Evolutionary conservation across 352 stramenopile species (phyloP), one percentile per base, ranked within the genome.

Genomic region (Phytophthora ramorum): DNA sequence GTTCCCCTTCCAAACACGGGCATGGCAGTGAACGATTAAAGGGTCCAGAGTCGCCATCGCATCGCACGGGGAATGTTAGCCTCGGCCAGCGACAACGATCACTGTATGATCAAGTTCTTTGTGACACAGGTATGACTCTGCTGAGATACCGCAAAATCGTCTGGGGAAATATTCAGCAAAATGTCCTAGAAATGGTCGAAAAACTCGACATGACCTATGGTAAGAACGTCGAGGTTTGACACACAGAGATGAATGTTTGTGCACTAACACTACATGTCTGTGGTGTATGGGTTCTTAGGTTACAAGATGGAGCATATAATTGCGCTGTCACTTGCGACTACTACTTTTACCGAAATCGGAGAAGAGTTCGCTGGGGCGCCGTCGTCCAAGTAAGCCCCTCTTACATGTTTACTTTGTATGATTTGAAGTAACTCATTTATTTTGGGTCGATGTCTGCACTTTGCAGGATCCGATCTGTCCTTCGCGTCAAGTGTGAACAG

Each of bases 271-370:
- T 64, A n/a, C n/a, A n/a, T 28, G 37, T 45, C 43, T 41, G 28
- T 63, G 6, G 13, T 44, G 50, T 59, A 19, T 50, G 9, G 32
- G 34, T 48, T 37, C 3, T 17, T 59, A 95, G 84, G 81, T 6
- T 87, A 94, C 68, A 94, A 97, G 55, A 82, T 96, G 62, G 90
- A 97, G 58, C 89, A 97, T 40, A 84, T 97, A 16, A 92, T 96
- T 44, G 78, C 73, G 7, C 71, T 97, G 41, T 87, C 90, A 37
- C 81, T 91, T 46, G 77, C 81, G 3, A 94, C 90, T 5, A 81
- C 78, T 30, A 81, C 74, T 28, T 90, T 97, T 52, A 83, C 91
- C 35, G 79, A 92, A 48, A 81, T 97, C 19, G 91, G 90, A 1
- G 84, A 96, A 49, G 89, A 97, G 43, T 97, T 97, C 54, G 90